Conservation (phyloP, 169 alveolate genomes). For the Perkinsus olseni region DNA sequence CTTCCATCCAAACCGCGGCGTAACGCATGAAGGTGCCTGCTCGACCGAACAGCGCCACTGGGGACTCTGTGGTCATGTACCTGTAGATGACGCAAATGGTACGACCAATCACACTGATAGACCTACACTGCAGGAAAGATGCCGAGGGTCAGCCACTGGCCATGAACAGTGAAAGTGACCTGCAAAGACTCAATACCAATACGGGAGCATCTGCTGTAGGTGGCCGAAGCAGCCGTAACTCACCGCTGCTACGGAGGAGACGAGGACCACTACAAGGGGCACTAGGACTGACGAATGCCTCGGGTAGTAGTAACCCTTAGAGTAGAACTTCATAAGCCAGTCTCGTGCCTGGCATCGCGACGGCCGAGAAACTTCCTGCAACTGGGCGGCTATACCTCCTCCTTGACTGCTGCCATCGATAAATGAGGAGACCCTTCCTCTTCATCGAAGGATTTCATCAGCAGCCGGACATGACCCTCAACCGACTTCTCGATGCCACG, state of each 20-base stretch:
- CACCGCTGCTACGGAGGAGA: not conserved
- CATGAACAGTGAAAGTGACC: not conserved
- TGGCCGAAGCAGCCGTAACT: too few species aligned
- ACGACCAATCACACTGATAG: not conserved
- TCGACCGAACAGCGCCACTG: not conserved
- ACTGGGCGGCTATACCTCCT: not conserved
- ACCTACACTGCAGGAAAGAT: not conserved
- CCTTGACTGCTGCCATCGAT: not conserved
- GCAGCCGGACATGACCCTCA: not conserved
- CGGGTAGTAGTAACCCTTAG: not conserved
- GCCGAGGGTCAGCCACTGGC: not conserved
- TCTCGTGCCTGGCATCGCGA: not conserved
- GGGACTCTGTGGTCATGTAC: not conserved
- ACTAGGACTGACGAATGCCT: not conserved
- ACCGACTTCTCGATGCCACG: not conserved
- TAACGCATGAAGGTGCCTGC: not conserved
- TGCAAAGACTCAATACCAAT: not conserved
- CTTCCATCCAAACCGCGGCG: not conserved
- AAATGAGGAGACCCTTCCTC: not conserved
- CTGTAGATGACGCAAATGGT: not conserved
- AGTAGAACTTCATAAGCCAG: not conserved
- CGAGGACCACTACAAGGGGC: not conserved
- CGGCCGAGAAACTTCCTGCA: not conserved
- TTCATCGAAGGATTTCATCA: not conserved
- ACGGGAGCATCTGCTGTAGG: not conserved